Evolutionary conservation across 2,329 filamentous ascomycete genomes (phyloP), one percentile per base, ranked within the genome.

Genomic region (Beauveria australis): DNA sequence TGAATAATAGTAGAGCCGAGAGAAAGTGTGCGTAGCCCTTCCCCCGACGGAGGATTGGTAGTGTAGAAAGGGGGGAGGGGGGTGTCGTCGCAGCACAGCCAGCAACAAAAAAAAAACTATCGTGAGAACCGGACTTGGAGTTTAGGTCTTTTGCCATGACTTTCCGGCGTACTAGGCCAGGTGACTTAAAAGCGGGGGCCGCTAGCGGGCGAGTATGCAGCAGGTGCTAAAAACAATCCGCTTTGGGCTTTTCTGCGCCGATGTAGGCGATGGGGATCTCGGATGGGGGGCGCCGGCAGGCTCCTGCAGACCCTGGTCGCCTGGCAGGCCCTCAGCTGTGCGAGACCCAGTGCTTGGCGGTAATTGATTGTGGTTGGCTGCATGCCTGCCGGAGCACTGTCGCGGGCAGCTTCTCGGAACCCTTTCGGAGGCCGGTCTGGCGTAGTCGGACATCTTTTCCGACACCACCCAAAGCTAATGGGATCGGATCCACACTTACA

Each of bases 401-500:
- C 37, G 19, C 10, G 22, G 18, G 19, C 28, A 19, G 44, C 14
- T 24, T 28, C 26, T 41, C 47, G 41, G 43, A 33, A 18, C 19
- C 41, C 40, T 18, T 16, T 52, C 56, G 56, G 56, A 58, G 22
- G 44, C 12, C 44, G 37, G 56, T 16, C 22, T 22, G 16, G 10
- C n/a, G 19, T 18, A 18, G 5, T 59, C 57, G 49, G 57, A 59
- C 2, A 19, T 12, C 57, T 44, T 30, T 26, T 47, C 57, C 57
- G 48, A 59, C 40, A 59, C 16, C 18, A 41, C 40, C 44, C 7
- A 52, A 33, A 22, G 14, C 43, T 22, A 26, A 5, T 26, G 12
- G 19, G 30, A 9, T 37, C 19, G 18, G 26, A 16, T 44, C 30
- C 28, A 54, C 51, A 19, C 28, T 7, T 37, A 52, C 56, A 77